A percentile compares a stretch with the other conserved stretches of the same genome.
Evolutionary conservation across 2,329 filamentous ascomycete species (phyloP).

Genomic region (Colletotrichum acutatum): DNA sequence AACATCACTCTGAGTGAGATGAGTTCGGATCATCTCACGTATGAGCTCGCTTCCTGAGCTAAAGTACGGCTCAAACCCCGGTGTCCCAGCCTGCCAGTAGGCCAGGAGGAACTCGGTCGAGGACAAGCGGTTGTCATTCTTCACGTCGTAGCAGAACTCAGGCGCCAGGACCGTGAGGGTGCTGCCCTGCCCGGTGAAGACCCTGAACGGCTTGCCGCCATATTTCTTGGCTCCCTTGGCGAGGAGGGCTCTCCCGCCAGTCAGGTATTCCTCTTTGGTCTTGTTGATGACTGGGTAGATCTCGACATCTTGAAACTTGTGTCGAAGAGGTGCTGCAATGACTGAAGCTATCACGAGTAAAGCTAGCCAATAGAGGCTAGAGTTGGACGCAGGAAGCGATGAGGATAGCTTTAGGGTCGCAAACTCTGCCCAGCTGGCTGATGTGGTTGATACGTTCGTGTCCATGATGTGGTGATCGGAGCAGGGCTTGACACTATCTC

Average conservation of each 20-base stretch:
- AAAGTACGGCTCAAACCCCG: conserved; percentile 15
- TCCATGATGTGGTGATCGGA: neutral
- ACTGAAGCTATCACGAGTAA: neutral
- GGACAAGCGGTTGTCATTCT: conserved; percentile 15
- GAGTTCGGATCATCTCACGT: conserved; percentile 15
- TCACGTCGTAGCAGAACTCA: conserved; percentile 2
- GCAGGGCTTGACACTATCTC: neutral
- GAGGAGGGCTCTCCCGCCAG: conserved; percentile 1
- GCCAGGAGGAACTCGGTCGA: conserved; percentile 23
- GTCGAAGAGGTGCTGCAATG: neutral
- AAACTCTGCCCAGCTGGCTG: neutral
- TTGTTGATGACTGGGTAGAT: conserved; percentile 19
- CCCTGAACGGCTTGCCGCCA: conserved; percentile 19
- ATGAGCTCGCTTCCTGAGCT: conserved; percentile 23
- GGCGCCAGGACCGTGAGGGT: conserved; percentile 12
- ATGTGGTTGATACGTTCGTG: neutral
- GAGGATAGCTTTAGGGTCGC: neutral
- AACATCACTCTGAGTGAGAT: conserved; percentile 15
- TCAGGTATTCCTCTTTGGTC: conserved; percentile 20
- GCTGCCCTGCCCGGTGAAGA: conserved; percentile 15
- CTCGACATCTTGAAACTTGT: neutral
- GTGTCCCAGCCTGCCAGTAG: conserved; percentile 27
- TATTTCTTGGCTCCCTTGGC: conserved; percentile 10
- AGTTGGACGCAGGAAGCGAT: neutral
- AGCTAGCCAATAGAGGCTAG: neutral